A percentile compares a stretch with the other conserved stretches of the same genome.
These are phyloP conservation scores for Talaromyces sp. DNA, from an alignment of 2,329 filamentous ascomycete genomes.

Conservation along the genomic window DNA sequence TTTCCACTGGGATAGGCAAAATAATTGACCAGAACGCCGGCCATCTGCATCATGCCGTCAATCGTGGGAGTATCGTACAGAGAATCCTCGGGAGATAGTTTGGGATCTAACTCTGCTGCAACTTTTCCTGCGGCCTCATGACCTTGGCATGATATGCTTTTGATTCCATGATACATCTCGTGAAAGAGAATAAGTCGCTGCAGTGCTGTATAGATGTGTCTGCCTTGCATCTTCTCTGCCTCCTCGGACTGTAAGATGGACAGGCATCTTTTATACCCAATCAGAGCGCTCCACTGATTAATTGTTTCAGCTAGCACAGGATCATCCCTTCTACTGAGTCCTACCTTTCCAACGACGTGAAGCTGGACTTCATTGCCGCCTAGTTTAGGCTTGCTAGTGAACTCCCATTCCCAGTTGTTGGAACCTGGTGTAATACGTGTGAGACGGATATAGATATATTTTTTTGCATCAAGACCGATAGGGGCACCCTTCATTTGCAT, in stretches of 20 bases:
- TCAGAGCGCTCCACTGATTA: slow-evolving; percentile 16
- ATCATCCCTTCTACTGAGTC: slow-evolving; percentile 10
- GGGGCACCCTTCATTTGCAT: slow-evolving; percentile 18
- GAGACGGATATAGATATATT: slow-evolving; percentile 15
- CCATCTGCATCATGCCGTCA: slow-evolving; percentile 35
- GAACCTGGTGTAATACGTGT: slow-evolving; percentile 3
- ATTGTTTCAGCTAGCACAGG: slow-evolving; percentile 15
- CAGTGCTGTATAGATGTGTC: slow-evolving; percentile 16
- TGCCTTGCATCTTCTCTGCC: slow-evolving; percentile 18
- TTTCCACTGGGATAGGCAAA: slow-evolving; percentile 22
- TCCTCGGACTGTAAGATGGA: slow-evolving; percentile 12
- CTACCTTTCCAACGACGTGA: slow-evolving; percentile 12
- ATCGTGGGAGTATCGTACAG: slow-evolving; percentile 26
- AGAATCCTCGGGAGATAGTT: slow-evolving; percentile 15
- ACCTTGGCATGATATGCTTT: slow-evolving; percentile 22
- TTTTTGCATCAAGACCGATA: slow-evolving; percentile 14
- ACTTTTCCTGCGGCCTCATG: slow-evolving; percentile 26
- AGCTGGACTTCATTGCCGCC: slow-evolving; percentile 1
- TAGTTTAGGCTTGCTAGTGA: slow-evolving; percentile 12
- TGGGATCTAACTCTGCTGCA: slow-evolving; percentile 3
- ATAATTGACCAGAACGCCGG: slow-evolving; percentile 33
- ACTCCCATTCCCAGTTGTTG: slow-evolving; percentile 10
- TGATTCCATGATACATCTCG: slow-evolving; percentile 22
- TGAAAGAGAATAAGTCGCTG: slow-evolving; percentile 13
- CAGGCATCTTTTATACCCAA: slow-evolving; percentile 14